A percentile compares a stretch with the other conserved stretches of the same genome.
phyloP scores from a whole-genome alignment of 2,329 filamentous ascomycete species.

The Colletotrichum sp. region DNA sequence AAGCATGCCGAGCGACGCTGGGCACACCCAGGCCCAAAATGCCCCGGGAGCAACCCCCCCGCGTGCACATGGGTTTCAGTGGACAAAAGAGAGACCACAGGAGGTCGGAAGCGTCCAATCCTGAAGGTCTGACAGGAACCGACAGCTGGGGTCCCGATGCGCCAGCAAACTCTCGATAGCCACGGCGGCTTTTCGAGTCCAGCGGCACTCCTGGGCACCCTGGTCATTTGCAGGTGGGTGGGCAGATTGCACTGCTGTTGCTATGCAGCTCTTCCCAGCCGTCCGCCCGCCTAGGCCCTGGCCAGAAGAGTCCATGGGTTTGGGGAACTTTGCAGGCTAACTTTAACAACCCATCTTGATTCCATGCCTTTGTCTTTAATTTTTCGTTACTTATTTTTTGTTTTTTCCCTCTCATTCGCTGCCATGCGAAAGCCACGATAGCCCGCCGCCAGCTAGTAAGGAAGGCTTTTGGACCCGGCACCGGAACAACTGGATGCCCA shows the following conservation, averaged over 20 bases:
- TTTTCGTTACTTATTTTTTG: neutral
- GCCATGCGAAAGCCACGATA: neutral
- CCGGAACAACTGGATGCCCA: neutral
- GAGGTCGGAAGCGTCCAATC: slow-evolving; percentile 1
- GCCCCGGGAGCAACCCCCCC: neutral
- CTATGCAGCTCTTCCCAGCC: neutral
- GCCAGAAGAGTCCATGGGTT: slow-evolving; percentile 13
- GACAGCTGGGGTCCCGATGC: slow-evolving; percentile 4
- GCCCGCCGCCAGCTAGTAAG: neutral
- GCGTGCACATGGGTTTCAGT: neutral
- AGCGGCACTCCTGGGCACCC: neutral
- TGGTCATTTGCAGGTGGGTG: neutral
- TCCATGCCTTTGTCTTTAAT: neutral
- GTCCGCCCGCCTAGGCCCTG: neutral
- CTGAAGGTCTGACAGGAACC: slow-evolving; percentile 8
- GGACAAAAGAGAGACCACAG: neutral
- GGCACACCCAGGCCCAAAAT: neutral
- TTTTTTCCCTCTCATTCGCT: neutral
- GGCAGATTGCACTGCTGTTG: neutral
- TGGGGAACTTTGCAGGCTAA: slow-evolving; percentile 4
- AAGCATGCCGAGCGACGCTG: neutral
- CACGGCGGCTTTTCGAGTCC: neutral
- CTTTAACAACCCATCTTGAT: neutral
- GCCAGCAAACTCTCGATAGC: slow-evolving; percentile 16
- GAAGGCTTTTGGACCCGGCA: neutral